Evolutionary conservation across 2,329 filamentous ascomycete genomes (phyloP).

Genomic region (Ophiocordyceps camponoti-saundersi): DNA sequence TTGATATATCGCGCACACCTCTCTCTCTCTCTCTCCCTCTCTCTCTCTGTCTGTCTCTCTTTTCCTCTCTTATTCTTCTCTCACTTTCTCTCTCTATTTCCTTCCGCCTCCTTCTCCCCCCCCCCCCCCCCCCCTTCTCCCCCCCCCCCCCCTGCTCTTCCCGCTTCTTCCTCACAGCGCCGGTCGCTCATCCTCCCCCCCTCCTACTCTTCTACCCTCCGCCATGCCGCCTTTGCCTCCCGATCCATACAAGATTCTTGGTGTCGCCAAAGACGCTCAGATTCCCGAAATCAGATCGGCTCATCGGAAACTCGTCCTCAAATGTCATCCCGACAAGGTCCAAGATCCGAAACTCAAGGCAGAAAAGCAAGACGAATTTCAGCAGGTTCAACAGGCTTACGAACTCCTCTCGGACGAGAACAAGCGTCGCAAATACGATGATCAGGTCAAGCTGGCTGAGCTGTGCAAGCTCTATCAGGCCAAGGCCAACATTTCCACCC

Average conservation of each 20-base stretch:
- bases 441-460: slow-evolving; percentile 49
- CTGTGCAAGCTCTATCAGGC: slow-evolving; percentile 36
- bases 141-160: background rate
- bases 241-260: slow-evolving; percentile 68
- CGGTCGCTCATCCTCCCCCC: background rate
- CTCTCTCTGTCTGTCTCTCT: background rate
- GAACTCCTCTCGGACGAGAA: slow-evolving; percentile 71
- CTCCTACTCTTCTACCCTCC: background rate
- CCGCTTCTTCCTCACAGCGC: slow-evolving; percentile 1
- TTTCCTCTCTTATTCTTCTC: no score
- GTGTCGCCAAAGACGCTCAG: slow-evolving; percentile 55
- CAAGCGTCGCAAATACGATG: slow-evolving; percentile 61
- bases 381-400: slow-evolving; percentile 83
- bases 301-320: slow-evolving; percentile 73
- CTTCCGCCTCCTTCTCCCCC: no score
- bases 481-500: slow-evolving; percentile 24
- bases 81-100: background rate
- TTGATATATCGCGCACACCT: background rate
- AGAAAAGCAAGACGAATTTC: slow-evolving; percentile 72
- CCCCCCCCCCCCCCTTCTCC: background rate
- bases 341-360: slow-evolving; percentile 61
- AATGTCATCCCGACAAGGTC: slow-evolving; percentile 84
- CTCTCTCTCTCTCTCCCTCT: background rate
- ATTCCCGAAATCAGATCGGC: slow-evolving; percentile 57
- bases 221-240: slow-evolving; percentile 34